Evolutionary conservation across 192 early-diverging fungal species (phyloP).

Genomic region (Kickxella alabastrina): DNA sequence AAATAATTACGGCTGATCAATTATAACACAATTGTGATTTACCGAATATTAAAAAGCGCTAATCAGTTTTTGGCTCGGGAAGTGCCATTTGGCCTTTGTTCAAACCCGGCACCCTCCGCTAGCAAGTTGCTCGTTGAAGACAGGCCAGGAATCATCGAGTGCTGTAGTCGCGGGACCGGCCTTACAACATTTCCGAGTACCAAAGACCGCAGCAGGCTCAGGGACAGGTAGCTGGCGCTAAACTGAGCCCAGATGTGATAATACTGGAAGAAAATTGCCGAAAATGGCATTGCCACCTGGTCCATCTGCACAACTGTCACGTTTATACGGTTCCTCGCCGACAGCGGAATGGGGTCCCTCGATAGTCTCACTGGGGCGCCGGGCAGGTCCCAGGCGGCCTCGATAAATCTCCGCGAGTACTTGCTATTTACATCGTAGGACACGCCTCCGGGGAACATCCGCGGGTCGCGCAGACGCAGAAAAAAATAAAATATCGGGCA

Average conservation of each 20-base stretch:
- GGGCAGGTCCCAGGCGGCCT: constrained; percentile 42
- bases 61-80: too few species aligned
- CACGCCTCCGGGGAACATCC: constrained; percentile 75
- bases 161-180: constrained; percentile 75
- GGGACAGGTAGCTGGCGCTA: constrained; percentile 76
- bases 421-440: constrained; percentile 31
- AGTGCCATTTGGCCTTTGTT: too few species aligned
- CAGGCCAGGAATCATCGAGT: constrained; percentile 67
- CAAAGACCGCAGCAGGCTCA: constrained; percentile 68
- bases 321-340: constrained; percentile 30
- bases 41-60: too few species aligned
- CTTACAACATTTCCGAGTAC: constrained; percentile 76
- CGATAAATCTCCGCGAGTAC: constrained; percentile 29
- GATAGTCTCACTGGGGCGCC: constrained; percentile 38
- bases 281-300: constrained; percentile 68
- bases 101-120: too few species aligned
- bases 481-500: constrained; percentile 95
- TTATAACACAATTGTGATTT: too few species aligned
- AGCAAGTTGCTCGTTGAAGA: too few species aligned
- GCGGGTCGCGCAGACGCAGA: constrained; percentile 81
- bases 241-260: constrained; percentile 75
- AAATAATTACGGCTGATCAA: too few species aligned
- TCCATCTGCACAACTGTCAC: constrained; percentile 48
- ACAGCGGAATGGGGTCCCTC: constrained; percentile 43
- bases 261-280: constrained; percentile 90